Conservation (phyloP, 768 basidiomycete genomes). For the Hygrocybe coccinea region DNA sequence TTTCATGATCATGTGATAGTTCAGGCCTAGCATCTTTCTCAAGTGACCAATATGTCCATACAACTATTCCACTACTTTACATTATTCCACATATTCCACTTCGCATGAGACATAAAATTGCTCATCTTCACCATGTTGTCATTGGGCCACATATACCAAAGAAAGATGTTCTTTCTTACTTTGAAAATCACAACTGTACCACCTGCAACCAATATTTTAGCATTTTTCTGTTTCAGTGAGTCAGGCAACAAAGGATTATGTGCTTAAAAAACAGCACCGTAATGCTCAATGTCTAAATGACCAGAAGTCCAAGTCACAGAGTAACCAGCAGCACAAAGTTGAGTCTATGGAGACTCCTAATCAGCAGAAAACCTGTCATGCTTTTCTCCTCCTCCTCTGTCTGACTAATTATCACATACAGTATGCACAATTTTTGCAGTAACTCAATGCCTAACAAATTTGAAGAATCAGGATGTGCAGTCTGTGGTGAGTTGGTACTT, state of each 20-base stretch:
- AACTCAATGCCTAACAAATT: slow-evolving; percentile 3
- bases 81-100: neutral
- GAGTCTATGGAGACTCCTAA: slow-evolving; percentile 9
- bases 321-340: neutral
- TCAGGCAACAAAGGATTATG: neutral
- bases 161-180: neutral
- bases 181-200: neutral
- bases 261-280: neutral
- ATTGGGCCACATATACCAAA: neutral
- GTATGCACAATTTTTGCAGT: neutral
- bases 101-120: neutral
- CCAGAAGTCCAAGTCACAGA: neutral
- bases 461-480: slow-evolving; percentile 29
- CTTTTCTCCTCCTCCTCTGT: neutral
- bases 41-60: neutral
- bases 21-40: neutral
- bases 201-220: neutral
- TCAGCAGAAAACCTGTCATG: slow-evolving; percentile 17
- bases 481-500: slow-evolving; percentile 24
- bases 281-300: neutral
- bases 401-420: neutral
- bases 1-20: slow-evolving; percentile 1
- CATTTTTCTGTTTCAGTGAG: neutral
- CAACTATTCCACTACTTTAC: neutral
- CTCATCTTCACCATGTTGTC: neutral